Evolutionary conservation across 495 filamentous ascomycete species (phyloP), one percentile per base, ranked within the genome.

Genomic region (Podospora pseudoanserina): DNA sequence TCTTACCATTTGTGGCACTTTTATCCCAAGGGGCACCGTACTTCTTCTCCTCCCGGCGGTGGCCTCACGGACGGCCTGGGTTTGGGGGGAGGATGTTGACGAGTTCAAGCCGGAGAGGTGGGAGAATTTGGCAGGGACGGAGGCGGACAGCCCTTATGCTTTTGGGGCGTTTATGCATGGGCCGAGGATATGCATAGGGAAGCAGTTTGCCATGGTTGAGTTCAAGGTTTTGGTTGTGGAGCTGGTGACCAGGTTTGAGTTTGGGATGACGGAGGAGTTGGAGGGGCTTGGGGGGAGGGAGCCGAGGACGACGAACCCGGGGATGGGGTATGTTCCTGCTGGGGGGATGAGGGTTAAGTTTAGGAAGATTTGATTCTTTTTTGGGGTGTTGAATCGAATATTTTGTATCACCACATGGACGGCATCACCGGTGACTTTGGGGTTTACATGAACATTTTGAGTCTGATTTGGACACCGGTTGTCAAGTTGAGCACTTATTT

Each of bases 181-280:
- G 13, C 74, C 74, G 39, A 61, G 77, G 18, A 54, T 72, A 0
- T 79, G 76, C 65, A 72, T 78, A 23, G 77, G 74, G 32, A 75
- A 74, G 68, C 49, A 69, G 18, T 76, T 74, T 63, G 73, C 75
- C 23, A 16, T 76, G 56, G 55, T 72, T 18, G 76, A 76, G 66
- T 56, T 76, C 64, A 79, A 79, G 71, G 54, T 59, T 13, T 39
- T 76, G 32, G 65, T 79, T 49, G 26, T 77, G 26, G 71, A 73
- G 69, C 23, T 74, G n/a, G 66, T 76, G 23, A 53, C 66, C 15
- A 67, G 67, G 34, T 79, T 76, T 58, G 63, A 67, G 32, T 77
- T 79, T 60, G 63, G 28, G 16, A 67, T 54, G 44, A 72, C 67
- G 57, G 62, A 67, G 39, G 20, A 68, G 44, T 57, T 76, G 9